A percentile compares a stretch with the other conserved stretches of the same genome.
Evolutionary conservation across 805 yeast species (phyloP).

Genomic region (Nakazawaea wickerhamii): DNA sequence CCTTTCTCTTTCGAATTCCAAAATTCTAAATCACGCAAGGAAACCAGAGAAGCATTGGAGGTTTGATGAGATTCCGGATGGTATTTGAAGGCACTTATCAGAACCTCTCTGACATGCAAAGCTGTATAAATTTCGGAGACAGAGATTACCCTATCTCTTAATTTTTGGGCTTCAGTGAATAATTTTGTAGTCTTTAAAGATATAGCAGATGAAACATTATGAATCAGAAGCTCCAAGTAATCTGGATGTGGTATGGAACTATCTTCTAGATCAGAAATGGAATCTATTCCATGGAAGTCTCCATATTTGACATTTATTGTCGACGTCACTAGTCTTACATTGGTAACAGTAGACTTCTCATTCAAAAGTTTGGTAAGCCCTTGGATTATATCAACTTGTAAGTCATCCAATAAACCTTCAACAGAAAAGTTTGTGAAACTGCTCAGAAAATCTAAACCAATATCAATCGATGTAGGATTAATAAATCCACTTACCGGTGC

Average conservation of each 20-base stretch:
- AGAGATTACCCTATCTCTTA: conserved; percentile 14
- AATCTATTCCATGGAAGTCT: conserved; percentile 17
- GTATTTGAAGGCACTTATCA: neutral
- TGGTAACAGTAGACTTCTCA: conserved; percentile 30
- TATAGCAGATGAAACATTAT: conserved; percentile 18
- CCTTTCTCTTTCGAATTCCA: conserved; percentile 27
- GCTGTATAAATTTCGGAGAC: conserved; percentile 24
- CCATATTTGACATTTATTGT: conserved; percentile 34
- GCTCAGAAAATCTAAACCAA: conserved; percentile 25
- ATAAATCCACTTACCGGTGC: conserved; percentile 42
- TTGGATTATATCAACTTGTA: conserved; percentile 56
- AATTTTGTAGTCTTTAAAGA: conserved; percentile 24
- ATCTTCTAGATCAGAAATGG: neutral
- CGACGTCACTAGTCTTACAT: conserved; percentile 45
- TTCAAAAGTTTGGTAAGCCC: conserved; percentile 31
- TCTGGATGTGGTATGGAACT: neutral
- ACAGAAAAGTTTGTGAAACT: conserved; percentile 35
- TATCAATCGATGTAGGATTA: conserved; percentile 38
- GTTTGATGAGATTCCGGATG: neutral
- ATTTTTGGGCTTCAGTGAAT: conserved; percentile 27
- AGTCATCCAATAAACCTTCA: conserved; percentile 50
- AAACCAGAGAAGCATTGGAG: neutral
- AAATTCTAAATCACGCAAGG: conserved; percentile 26
- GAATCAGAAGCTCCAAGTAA: conserved; percentile 15
- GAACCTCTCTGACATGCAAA: conserved; percentile 20